A percentile compares a stretch with the other conserved stretches of the same genome.
Evolutionary conservation across 2,329 filamentous ascomycete species (phyloP).

Genomic region (Ceratocystis ficicola): DNA sequence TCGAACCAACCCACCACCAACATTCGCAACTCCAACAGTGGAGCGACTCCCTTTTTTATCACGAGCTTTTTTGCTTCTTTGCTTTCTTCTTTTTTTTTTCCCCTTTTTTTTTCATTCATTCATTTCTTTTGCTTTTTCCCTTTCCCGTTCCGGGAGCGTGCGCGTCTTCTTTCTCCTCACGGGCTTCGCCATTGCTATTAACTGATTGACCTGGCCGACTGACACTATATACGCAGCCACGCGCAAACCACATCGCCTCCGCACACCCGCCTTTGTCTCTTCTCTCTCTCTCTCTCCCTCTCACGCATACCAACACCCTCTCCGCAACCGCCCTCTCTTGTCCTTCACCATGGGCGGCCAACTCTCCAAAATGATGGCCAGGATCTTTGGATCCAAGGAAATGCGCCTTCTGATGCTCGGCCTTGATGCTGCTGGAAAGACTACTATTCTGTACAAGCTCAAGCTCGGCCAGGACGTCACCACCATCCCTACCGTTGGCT

Average conservation of each 20-base stretch:
- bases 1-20: background rate
- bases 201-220: background rate
- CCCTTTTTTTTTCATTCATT: background rate
- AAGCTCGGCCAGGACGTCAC: conserved; percentile 98
- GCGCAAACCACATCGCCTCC: background rate
- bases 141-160: background rate
- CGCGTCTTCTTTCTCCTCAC: conserved; percentile 2
- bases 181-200: background rate
- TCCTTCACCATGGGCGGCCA: conserved; percentile 66
- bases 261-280: background rate
- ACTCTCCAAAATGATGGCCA: conserved; percentile 92
- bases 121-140: background rate
- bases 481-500: conserved; percentile 94
- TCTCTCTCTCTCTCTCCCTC: background rate
- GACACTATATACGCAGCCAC: background rate
- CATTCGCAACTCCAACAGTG: background rate
- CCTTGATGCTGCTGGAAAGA: conserved; percentile 96
- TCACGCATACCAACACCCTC: background rate
- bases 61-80: background rate
- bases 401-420: conserved; percentile 98
- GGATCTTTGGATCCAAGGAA: conserved; percentile 98
- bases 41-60: background rate
- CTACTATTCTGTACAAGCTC: conserved; percentile 96
- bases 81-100: background rate
- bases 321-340: background rate